Conservation (phyloP, 176 grass and related monocot species). For the Triticum aestivum region DNA sequence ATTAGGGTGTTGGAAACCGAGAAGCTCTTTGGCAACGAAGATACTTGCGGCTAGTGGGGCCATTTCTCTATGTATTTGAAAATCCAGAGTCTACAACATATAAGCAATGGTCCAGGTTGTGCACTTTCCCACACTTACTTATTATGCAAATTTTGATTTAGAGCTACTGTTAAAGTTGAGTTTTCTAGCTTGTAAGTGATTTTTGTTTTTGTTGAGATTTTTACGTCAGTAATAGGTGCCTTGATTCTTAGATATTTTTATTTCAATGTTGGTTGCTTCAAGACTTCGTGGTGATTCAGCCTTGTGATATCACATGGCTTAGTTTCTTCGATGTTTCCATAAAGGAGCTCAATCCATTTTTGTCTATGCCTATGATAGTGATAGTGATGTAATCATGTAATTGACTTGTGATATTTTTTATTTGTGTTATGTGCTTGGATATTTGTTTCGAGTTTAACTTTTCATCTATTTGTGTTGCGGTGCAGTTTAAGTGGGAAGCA, state of each 20-base stretch:
- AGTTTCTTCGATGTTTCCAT: neutral
- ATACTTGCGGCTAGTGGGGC: constrained; percentile 80
- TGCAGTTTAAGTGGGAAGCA: constrained; percentile 96
- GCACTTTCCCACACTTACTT: constrained; percentile 20
- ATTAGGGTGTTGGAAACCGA: constrained; percentile 89
- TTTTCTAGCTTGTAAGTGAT: constrained; percentile 4
- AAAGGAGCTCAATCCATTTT: constrained; percentile 3
- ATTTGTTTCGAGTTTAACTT: constrained; percentile 22
- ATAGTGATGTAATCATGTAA: constrained; percentile 13
- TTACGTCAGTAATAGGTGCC: neutral
- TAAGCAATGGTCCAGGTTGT: constrained; percentile 91
- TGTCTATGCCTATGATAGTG: neutral
- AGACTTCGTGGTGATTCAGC: neutral
- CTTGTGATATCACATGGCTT: constrained; percentile 19
- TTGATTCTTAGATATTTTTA: constrained; percentile 5
- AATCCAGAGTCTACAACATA: constrained; percentile 73
- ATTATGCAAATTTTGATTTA: constrained; percentile 19
- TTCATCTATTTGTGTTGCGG: constrained; percentile 25
- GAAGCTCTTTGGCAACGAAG: constrained; percentile 85
- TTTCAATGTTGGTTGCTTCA: constrained; percentile 1
- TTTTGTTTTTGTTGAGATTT: neutral
- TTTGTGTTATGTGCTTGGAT: neutral
- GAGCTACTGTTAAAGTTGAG: constrained; percentile 16
- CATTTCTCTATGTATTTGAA: constrained; percentile 93
- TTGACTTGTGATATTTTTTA: constrained; percentile 11